phyloP scores from a whole-genome alignment of 2,329 filamentous ascomycete species.

The Diplodia mutila region DNA sequence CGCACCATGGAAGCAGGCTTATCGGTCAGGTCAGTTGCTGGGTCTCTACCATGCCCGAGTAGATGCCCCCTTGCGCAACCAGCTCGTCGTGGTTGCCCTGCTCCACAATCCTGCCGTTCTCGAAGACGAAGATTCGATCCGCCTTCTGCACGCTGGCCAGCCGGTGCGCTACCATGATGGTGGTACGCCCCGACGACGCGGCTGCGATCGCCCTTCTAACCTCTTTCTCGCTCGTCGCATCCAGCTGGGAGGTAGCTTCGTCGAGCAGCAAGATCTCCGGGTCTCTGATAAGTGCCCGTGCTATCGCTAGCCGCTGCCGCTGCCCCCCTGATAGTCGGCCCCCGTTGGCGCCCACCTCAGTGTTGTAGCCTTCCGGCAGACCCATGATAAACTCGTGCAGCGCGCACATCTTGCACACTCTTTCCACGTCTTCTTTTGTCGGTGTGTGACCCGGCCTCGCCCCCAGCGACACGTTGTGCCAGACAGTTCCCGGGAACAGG shows the following conservation, averaged over 20 bases:
- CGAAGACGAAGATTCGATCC: slow-evolving; percentile 79
- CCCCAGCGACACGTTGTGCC: slow-evolving; percentile 51
- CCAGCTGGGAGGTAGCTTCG: slow-evolving; percentile 52
- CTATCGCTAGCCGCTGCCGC: slow-evolving; percentile 51
- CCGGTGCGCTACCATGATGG: slow-evolving; percentile 77
- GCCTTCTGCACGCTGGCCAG: slow-evolving; percentile 78
- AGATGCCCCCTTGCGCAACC: slow-evolving; percentile 46
- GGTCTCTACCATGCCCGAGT: slow-evolving; percentile 42
- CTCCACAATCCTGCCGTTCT: slow-evolving; percentile 65
- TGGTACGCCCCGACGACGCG: slow-evolving; percentile 56
- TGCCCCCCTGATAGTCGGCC: slow-evolving; percentile 52
- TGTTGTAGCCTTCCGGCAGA: slow-evolving; percentile 53
- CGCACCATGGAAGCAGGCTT: neutral
- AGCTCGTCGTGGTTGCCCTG: slow-evolving; percentile 65
- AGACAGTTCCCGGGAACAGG: slow-evolving; percentile 50
- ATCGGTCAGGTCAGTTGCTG: slow-evolving; percentile 39
- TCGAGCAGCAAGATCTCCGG: slow-evolving; percentile 53
- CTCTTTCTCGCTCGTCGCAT: slow-evolving; percentile 50
- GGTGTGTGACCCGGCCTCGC: slow-evolving; percentile 34
- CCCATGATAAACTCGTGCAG: slow-evolving; percentile 53
- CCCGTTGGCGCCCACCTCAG: slow-evolving; percentile 49
- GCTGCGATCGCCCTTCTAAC: slow-evolving; percentile 48
- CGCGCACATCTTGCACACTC: slow-evolving; percentile 48
- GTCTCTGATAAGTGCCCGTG: slow-evolving; percentile 51
- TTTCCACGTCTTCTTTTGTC: slow-evolving; percentile 36